phyloP scores from a whole-genome alignment of 2,329 filamentous ascomycete species.

The Fusarium phyllophilum region DNA sequence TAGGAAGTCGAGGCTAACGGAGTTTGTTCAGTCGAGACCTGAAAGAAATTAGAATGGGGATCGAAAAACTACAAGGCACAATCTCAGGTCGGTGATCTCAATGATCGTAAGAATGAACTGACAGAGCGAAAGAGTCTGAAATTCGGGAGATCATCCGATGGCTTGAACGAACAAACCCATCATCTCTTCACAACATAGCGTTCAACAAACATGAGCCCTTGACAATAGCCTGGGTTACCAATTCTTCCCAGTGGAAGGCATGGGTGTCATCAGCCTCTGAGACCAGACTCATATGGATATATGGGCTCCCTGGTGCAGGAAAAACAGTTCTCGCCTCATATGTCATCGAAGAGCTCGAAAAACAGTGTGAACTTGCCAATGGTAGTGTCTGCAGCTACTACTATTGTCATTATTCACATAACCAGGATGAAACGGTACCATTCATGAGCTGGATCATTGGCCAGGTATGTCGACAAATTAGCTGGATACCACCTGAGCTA shows the following conservation, averaged over 20 bases:
- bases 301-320: background rate
- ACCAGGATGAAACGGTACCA: background rate
- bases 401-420: background rate
- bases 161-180: background rate
- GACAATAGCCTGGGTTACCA: background rate
- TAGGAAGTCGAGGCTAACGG: background rate
- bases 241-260: background rate
- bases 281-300: background rate
- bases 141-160: background rate
- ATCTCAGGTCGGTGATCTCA: background rate
- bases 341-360: background rate
- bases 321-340: background rate
- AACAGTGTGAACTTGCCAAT: accelerated
- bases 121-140: no score
- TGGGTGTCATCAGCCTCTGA: background rate
- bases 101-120: no score
- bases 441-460: background rate
- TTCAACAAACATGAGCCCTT: background rate
- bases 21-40: background rate
- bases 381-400: background rate
- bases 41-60: background rate
- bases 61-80: background rate
- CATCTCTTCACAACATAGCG: background rate
- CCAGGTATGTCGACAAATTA: background rate
- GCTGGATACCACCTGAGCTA: background rate